Evolutionary conservation across 495 filamentous ascomycete genomes (phyloP).

Genomic region (Daldinia caldariorum): DNA sequence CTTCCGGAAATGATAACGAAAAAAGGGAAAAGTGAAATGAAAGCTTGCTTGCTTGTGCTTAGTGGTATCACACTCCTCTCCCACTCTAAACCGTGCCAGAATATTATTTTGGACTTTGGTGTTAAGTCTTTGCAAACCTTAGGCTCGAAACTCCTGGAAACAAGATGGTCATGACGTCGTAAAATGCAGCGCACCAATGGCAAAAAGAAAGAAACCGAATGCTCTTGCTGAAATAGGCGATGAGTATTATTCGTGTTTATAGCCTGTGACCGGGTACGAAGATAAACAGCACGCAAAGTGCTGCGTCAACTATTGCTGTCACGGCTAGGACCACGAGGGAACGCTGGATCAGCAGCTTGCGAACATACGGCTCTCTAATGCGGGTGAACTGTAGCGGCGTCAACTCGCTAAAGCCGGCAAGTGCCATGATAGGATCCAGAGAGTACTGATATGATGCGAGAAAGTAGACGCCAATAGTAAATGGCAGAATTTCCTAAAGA

Average conservation of each 20-base stretch:
- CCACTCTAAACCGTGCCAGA: conserved; percentile 22
- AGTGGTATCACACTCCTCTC: conserved; percentile 40
- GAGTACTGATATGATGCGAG: conserved; percentile 92
- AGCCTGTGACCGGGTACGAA: conserved; percentile 91
- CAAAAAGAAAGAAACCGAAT: conserved; percentile 14
- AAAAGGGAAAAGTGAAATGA: conserved; percentile 13
- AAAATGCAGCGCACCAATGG: conserved; percentile 31
- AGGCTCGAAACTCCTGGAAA: conserved; percentile 36
- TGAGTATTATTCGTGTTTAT: conserved; percentile 50
- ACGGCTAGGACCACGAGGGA: conserved; percentile 78
- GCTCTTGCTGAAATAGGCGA: not conserved
- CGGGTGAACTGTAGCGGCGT: conserved; percentile 89
- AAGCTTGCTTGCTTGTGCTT: conserved; percentile 34
- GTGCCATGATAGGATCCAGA: conserved; percentile 88
- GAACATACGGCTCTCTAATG: conserved; percentile 88
- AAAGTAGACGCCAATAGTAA: conserved; percentile 87
- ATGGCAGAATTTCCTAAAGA: conserved; percentile 86
- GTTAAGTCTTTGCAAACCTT: conserved; percentile 21
- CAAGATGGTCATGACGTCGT: conserved; percentile 45
- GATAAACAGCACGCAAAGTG: conserved; percentile 83
- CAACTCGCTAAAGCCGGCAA: conserved; percentile 92
- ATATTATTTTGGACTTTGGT: conserved; percentile 38
- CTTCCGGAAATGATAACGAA: conserved; percentile 7
- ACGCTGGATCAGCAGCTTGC: conserved; percentile 81
- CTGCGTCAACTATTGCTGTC: conserved; percentile 77